Evolutionary conservation across 148 eudicot species (phyloP).

Genomic region (Camellia japonica): DNA sequence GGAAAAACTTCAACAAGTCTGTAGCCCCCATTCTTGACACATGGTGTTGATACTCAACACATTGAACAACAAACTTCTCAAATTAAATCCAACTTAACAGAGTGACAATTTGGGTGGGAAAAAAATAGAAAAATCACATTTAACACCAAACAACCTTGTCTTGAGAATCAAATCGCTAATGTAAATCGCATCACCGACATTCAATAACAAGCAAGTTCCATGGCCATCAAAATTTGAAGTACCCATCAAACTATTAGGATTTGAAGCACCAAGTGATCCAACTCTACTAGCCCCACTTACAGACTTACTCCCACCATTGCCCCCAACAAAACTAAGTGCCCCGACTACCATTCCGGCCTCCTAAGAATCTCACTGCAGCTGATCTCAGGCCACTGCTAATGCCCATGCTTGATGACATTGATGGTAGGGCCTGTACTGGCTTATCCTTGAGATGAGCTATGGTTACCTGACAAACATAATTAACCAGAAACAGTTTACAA

Average conservation of each 20-base stretch:
- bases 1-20: too few relatives aligned
- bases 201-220: slow-evolving; percentile 74
- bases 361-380: slow-evolving; percentile 72
- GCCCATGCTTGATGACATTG: slow-evolving; percentile 54
- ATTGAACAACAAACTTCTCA: slow-evolving; percentile 24
- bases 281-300: slow-evolving; percentile 44
- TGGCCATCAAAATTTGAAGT: slow-evolving; percentile 73
- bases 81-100: neutral
- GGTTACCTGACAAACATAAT: slow-evolving; percentile 51
- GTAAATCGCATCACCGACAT: slow-evolving; percentile 80
- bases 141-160: slow-evolving; percentile 59
- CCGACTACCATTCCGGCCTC: slow-evolving; percentile 60
- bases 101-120: neutral
- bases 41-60: neutral
- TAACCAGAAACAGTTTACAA: neutral
- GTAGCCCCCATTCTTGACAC: too few relatives aligned
- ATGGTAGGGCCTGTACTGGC: slow-evolving; percentile 40
- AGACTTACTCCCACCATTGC: slow-evolving; percentile 47
- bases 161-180: slow-evolving; percentile 77
- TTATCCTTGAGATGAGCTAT: slow-evolving; percentile 79
- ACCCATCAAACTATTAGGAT: slow-evolving; percentile 33
- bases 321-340: slow-evolving; percentile 76
- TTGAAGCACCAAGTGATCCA: slow-evolving; percentile 61
- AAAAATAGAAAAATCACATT: neutral
- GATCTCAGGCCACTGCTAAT: slow-evolving; percentile 78